These are phyloP conservation scores for Leishmania tropica DNA, from an alignment of 208 protist genomes.

Conservation along the genomic window DNA sequence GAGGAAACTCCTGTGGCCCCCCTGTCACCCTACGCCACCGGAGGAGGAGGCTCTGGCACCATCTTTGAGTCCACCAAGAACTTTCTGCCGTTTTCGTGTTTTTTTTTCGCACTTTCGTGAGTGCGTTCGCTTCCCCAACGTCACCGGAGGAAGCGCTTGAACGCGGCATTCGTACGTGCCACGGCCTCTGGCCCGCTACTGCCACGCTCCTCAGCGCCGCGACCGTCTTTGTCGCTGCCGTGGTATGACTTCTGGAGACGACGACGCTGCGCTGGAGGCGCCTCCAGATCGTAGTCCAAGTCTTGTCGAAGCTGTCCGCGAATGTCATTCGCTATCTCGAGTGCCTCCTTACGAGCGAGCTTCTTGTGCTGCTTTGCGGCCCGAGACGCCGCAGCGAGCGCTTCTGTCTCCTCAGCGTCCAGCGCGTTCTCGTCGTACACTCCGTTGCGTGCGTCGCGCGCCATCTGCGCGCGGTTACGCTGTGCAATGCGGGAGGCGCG, in stretches of 20 bases:
- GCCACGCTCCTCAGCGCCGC: not conserved
- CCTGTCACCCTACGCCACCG: not conserved
- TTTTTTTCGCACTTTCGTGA: not conserved
- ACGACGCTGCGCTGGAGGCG: not conserved
- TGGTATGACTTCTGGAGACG: not conserved
- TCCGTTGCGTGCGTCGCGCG: constrained; percentile 45
- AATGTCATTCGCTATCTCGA: constrained; percentile 52
- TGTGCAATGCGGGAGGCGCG: constrained; percentile 71
- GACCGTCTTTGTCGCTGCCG: not conserved
- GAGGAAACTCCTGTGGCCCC: not conserved
- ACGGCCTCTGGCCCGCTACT: constrained; percentile 1
- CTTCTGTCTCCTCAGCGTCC: constrained; percentile 43
- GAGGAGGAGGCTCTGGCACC: not conserved
- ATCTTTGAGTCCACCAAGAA: not conserved
- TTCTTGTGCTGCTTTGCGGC: constrained; percentile 33
- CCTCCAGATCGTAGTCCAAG: constrained; percentile 18
- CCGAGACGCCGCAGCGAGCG: constrained; percentile 26
- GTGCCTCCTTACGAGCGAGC: constrained; percentile 37
- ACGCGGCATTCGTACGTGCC: constrained; percentile 38
- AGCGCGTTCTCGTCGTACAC: constrained; percentile 58
- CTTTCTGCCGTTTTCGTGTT: not conserved
- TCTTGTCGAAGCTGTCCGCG: constrained; percentile 35
- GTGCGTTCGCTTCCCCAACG: not conserved
- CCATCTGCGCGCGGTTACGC: constrained; percentile 49
- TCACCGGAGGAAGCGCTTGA: constrained; percentile 45